A percentile compares a stretch with the other conserved stretches of the same genome.
Conservation (phyloP, 192 early-diverging fungal species). For the Entophlyctis luteolus region DNA sequence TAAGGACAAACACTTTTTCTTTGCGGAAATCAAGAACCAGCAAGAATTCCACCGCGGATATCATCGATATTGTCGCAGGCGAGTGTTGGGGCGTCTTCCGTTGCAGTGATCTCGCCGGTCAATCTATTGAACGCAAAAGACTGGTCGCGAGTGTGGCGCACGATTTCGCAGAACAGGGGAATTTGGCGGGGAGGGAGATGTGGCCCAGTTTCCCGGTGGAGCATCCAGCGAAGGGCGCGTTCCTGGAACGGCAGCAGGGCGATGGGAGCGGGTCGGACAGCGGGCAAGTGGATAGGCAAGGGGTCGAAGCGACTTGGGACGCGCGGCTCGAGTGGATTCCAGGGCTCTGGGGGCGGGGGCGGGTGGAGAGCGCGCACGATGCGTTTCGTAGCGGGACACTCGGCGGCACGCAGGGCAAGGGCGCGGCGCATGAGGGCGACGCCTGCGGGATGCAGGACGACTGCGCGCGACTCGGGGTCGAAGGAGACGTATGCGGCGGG, state of each 20-base stretch:
- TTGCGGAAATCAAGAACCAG: slow-evolving; percentile 45
- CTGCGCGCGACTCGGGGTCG: background rate
- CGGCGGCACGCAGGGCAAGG: background rate
- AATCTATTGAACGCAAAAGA: background rate
- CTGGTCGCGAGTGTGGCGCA: background rate
- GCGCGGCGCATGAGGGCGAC: background rate
- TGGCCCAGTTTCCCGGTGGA: slow-evolving; percentile 27
- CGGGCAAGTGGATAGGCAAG: background rate
- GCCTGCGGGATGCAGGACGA: background rate
- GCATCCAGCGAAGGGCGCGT: slow-evolving; percentile 41
- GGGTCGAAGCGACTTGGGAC: background rate
- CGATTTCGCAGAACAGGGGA: slow-evolving; percentile 2
- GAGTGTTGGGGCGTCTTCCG: background rate
- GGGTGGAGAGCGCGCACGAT: background rate
- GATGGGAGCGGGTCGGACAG: background rate
- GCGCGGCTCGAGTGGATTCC: background rate
- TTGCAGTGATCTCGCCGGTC: slow-evolving; percentile 1
- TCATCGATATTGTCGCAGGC: background rate
- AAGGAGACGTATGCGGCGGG: background rate
- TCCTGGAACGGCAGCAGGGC: slow-evolving; percentile 30
- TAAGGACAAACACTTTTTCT: too few species aligned
- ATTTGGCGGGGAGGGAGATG: background rate
- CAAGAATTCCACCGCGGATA: slow-evolving; percentile 39
- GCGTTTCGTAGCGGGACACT: background rate
- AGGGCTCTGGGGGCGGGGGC: background rate